phyloP scores from a whole-genome alignment of 2,329 filamentous ascomycete species.

The Alternaria brassicae region DNA sequence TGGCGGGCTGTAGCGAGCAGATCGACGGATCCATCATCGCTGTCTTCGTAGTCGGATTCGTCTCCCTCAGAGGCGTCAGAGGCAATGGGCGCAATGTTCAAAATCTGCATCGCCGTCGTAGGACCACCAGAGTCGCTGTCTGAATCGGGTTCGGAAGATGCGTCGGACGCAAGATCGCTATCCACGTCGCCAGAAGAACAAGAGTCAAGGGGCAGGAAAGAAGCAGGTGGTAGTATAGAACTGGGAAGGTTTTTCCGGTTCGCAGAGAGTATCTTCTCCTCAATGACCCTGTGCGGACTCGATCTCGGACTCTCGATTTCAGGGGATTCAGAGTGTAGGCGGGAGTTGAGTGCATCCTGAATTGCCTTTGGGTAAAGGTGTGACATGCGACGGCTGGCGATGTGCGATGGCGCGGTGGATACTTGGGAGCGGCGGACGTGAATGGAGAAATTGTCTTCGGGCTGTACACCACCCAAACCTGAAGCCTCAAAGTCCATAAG shows the following conservation, averaged over 20 bases:
- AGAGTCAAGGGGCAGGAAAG: conserved; percentile 52
- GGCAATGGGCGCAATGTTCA: conserved; percentile 33
- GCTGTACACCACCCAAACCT: conserved; percentile 67
- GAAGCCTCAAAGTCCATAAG: conserved; percentile 55
- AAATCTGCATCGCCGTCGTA: conserved; percentile 36
- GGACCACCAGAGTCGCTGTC: conserved; percentile 15
- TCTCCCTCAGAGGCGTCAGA: conserved; percentile 11
- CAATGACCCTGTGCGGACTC: conserved; percentile 54
- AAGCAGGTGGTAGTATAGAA: conserved; percentile 55
- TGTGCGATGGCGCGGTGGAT: conserved; percentile 9
- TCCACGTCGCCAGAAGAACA: conserved; percentile 45
- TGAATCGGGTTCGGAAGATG: conserved; percentile 35
- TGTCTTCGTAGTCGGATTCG: conserved; percentile 37
- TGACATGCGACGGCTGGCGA: conserved; percentile 14
- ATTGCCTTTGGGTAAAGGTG: conserved; percentile 42
- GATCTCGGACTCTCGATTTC: conserved; percentile 10
- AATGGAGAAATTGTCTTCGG: conserved; percentile 62
- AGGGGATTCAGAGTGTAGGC: conserved; percentile 11
- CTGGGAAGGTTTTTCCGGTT: conserved; percentile 67
- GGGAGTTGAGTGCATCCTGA: conserved; percentile 37
- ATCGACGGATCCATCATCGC: conserved; percentile 52
- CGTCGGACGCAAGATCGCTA: conserved; percentile 49
- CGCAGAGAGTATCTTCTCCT: conserved; percentile 70
- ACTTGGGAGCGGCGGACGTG: conserved; percentile 54
- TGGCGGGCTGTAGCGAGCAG: conserved; percentile 55